Base-by-base conservation (phyloP, 1,284 basidiomycete species). In the Inonotus hispidus region DNA sequence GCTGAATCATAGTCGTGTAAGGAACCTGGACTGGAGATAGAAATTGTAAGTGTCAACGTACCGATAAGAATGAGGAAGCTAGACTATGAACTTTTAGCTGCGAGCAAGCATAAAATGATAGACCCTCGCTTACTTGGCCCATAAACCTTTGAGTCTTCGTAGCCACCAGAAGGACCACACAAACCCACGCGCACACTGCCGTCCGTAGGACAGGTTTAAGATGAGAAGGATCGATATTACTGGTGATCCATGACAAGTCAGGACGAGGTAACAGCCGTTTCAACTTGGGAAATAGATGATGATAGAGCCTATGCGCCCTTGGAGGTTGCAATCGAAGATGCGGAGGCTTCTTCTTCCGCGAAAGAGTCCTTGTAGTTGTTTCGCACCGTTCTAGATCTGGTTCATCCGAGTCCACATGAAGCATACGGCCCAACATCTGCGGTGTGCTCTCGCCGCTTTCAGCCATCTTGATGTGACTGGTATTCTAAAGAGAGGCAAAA, bases 1-100 rank as follows among this genome's bases (percentile, higher is more conserved):
- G 81, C 88, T 88, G 19, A 19, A 41, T 2, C 21, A n/a, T 3
- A 6, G 37, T 43, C 8, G 29, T 16, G 41, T 4, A 8, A 8
- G 32, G 8, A 32, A 3, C 8, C 4, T 45, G 25, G 10, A 16
- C 35, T 27, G 23, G 8, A 23, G 25, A 25, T 14, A 21, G 19
- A 23, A 3, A 53, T 45, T n/a, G n/a, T n/a, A n/a, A n/a, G n/a
- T n/a, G n/a, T n/a, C n/a, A 37, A 29, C 39, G 11, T 5, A 61
- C 60, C 54, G 41, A 61, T 32, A 7, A 61, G 54, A 21, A 61
- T 53, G 41, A 61, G 37, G 39, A 61, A 61, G 41, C 60, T 61
- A 25, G 60, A 53, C 60, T 61, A 6, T 14, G 25, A 19, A 53
- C 14, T 32, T n/a, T 58, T 27, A 49, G 37, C 14, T 13, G 38